Conservation (phyloP, 2,329 filamentous ascomycete species). For the Alternaria triticimaculans region DNA sequence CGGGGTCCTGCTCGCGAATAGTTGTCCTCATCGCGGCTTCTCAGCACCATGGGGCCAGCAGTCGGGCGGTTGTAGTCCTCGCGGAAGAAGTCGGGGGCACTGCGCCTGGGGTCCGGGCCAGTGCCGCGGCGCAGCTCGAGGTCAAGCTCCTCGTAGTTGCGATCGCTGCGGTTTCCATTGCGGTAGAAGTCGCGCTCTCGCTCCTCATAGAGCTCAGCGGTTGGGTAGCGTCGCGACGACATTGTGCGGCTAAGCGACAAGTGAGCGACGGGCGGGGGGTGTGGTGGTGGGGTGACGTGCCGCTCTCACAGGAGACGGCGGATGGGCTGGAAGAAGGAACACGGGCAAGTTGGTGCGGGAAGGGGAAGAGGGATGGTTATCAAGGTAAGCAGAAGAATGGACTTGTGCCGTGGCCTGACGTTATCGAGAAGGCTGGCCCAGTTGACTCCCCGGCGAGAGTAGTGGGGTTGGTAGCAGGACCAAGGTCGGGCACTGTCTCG, state of each 20-base stretch:
- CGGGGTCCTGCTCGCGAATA: conserved; percentile 42
- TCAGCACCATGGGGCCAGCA: conserved; percentile 55
- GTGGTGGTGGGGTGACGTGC: conserved; percentile 16
- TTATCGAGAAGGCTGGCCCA: conserved; percentile 31
- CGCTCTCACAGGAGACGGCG: conserved; percentile 9
- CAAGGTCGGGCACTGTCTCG: conserved; percentile 19
- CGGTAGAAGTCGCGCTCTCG: conserved; percentile 58
- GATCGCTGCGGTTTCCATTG: conserved; percentile 48
- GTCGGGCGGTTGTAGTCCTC: conserved; percentile 58
- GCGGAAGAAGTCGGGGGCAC: conserved; percentile 57
- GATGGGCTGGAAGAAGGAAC: conserved; percentile 7
- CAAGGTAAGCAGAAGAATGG: conserved; percentile 11
- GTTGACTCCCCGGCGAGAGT: conserved; percentile 22
- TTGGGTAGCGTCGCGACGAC: conserved; percentile 54
- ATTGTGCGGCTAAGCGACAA: conserved; percentile 20
- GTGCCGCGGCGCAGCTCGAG: conserved; percentile 52
- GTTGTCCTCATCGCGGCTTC: conserved; percentile 49
- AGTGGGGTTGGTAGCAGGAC: conserved; percentile 26
- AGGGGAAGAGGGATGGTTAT: conserved; percentile 10
- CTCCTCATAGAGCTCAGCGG: conserved; percentile 57
- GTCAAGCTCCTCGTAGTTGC: conserved; percentile 59
- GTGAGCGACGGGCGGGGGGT: conserved; percentile 18
- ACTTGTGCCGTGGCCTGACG: conserved; percentile 30
- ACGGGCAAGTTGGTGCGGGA: conserved; percentile 1
- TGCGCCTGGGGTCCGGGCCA: conserved; percentile 48